phyloP scores from a whole-genome alignment of 2,329 filamentous ascomycete genomes.

The Aureobasidium uvarum region DNA sequence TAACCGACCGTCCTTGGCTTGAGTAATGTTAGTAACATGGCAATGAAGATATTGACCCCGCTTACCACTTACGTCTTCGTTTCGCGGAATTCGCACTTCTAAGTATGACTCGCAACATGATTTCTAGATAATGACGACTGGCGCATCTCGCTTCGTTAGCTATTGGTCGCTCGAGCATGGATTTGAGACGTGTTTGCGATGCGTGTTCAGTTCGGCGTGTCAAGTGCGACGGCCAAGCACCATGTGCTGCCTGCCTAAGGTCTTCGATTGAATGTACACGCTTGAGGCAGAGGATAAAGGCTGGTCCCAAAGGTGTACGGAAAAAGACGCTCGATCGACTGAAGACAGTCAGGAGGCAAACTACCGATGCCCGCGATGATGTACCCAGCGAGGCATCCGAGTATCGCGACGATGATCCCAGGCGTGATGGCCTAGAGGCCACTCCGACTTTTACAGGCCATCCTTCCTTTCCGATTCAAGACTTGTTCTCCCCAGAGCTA shows the following conservation, averaged over 20 bases:
- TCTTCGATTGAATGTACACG: slow-evolving; percentile 28
- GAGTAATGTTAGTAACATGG: neutral
- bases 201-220: slow-evolving; percentile 29
- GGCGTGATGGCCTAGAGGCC: too few relatives aligned
- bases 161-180: neutral
- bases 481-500: neutral
- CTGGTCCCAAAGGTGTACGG: slow-evolving; percentile 28
- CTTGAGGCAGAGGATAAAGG: slow-evolving; percentile 22
- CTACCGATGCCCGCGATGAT: too few relatives aligned
- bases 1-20: too few relatives aligned
- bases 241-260: slow-evolving; percentile 26
- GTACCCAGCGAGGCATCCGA: neutral
- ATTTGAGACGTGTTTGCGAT: slow-evolving; percentile 28
- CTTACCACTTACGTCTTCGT: neutral
- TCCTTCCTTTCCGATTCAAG: neutral
- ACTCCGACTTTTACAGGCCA: neutral
- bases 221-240: slow-evolving; percentile 29
- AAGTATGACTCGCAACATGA: neutral
- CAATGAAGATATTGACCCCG: neutral
- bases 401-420: neutral
- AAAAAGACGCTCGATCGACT: slow-evolving; percentile 25
- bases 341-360: neutral
- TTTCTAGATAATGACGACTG: neutral
- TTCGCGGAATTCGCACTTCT: neutral
- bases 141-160: neutral